Evolutionary conservation across 176 grass and related monocot species (phyloP).

Genomic region (Chloris gayana): DNA sequence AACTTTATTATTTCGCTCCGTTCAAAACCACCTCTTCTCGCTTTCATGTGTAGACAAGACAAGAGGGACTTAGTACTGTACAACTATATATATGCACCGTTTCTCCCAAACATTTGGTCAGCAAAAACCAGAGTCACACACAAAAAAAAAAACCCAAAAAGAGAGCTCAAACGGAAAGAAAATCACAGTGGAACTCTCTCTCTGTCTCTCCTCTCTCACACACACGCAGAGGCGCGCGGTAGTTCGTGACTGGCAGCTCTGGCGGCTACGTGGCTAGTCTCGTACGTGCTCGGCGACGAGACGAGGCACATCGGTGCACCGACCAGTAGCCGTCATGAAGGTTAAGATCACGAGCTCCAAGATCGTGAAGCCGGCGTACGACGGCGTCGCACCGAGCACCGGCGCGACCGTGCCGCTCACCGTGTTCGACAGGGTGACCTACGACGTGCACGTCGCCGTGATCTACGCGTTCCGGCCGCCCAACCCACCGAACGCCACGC

Average conservation of each 20-base stretch:
- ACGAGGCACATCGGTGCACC: neutral
- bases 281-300: neutral
- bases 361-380: conserved; percentile 50
- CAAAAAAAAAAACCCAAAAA: neutral
- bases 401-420: conserved; percentile 42
- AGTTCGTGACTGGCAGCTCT: too few species aligned
- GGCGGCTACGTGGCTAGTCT: too few species aligned
- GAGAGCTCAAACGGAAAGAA: neutral
- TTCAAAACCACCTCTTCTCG: neutral
- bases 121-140: neutral
- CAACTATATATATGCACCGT: conserved; percentile 10
- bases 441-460: conserved; percentile 60
- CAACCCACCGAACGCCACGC: conserved; percentile 42
- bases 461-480: conserved; percentile 81
- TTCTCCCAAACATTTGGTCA: neutral
- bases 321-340: conserved; percentile 30
- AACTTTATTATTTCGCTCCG: neutral
- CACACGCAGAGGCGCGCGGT: too few species aligned
- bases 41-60: too few species aligned
- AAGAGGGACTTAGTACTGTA: neutral
- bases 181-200: neutral
- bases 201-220: neutral
- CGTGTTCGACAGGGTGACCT: conserved; percentile 69
- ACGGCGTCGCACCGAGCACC: conserved; percentile 6
- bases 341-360: conserved; percentile 51